Evolutionary conservation across 306 rosid genomes (phyloP), one percentile per base, ranked within the genome.

Genomic region (Luffa acutangula): DNA sequence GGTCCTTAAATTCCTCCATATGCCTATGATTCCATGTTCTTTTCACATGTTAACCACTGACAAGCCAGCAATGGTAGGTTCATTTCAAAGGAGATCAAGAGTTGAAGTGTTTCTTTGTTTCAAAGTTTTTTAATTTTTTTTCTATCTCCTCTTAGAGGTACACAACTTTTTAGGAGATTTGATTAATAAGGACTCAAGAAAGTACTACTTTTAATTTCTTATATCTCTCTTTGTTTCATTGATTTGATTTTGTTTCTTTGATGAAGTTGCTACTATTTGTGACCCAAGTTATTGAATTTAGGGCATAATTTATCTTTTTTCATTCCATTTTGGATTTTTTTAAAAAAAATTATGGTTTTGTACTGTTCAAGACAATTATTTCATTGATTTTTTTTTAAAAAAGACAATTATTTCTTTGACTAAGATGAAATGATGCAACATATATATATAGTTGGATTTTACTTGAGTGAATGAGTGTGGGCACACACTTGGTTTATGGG

Each of bases 1-100:
- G 41, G 77, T 72, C 77, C 77, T 72, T 72, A 48, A 72, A 72
- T 72, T 72, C 77, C 77, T 72, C 57, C 77, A 48, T 48, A 48
- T 72, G 59, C 43, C 21, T 25, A 13, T 72, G 43, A 72, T 48
- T 72, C 77, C 77, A 72, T 72, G 77, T 72, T 72, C 59, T 48
- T 59, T 46, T 31, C 77, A 72, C 77, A 72, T 72, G 77, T 48
- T 13, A 48, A 72, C 77, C 77, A 72, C 77, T 72, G 77, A 72
- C 77, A 72, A 25, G 31, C 58, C 77, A 72, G 77, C 77, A 72
- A 72, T 72, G 77, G 77, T 72, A 51, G 78, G 78, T 74, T 74
- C 78, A 74, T 74, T 46, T 74, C 33, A 51, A 74, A 49, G 78
- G 46, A 51, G 57, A 74, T 72, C 8, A 49, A 74, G 31, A 36